Evolutionary conservation across 352 stramenopile species (phyloP), one percentile per base, ranked within the genome.

Genomic region (Elongisporangium undulatum): DNA sequence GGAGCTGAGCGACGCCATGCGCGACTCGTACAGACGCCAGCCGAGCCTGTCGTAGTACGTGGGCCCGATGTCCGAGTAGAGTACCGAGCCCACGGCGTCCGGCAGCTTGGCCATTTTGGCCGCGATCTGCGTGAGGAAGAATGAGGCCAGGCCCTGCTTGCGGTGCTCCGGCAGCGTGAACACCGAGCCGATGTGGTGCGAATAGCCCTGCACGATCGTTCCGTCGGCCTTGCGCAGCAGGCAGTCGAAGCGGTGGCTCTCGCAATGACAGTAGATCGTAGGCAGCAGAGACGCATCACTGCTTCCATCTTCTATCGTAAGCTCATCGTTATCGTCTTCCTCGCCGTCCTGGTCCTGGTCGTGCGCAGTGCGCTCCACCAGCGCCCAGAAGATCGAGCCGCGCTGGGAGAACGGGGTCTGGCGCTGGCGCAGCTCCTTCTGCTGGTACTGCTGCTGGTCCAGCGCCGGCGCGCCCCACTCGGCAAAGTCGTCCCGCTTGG

Each of bases 21-120:
- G 66, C 8, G 71, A 81, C 39, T 72, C 60, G 56, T 85, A 64
- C 10, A 64, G 53, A 12, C 66, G 67, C 78, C 78, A 88, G 12
- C 75, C 75, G n/a, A 82, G 66, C 13, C 59, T 62, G 57, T 82
- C 74, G 54, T 88, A 88, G 61, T 69, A 84, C 7, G 56, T 71
- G 2, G 78, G 68, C 3, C 78, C 78, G 39, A 85, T 78, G 21
- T 85, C 75, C 55, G 75, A 85, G 62, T 84, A 85, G 10, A 85
- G 49, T 34, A 76, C 67, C 1, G 75, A 87, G 4, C 56, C 64
- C 29, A 84, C 20, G 3, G 69, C 55, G 3, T 72, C 39, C 1
- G 66, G 69, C 0, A 75, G 60, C 24, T 65, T 41, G 21, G 59
- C 57, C 53, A 82, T 53, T 17, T 69, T 61, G 39, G 61, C 57